phyloP scores from a whole-genome alignment of 306 rosid genomes.

The Hippophae gyantsensis region DNA sequence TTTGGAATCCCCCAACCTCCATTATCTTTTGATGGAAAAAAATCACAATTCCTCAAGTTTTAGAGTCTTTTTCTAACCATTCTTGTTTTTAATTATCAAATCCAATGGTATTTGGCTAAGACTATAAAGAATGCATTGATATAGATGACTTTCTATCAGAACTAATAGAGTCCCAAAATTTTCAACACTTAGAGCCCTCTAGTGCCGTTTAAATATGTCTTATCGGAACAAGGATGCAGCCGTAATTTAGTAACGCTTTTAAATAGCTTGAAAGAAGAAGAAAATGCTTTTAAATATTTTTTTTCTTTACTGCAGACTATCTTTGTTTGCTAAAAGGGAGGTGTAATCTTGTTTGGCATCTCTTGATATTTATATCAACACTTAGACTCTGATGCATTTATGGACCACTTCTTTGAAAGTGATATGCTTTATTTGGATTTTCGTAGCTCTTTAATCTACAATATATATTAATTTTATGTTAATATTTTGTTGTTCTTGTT shows the following conservation, averaged over 20 bases:
- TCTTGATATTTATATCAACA: too few species aligned
- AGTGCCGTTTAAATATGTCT: neutral
- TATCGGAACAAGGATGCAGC: too few species aligned
- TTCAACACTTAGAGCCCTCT: neutral
- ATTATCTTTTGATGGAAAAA: too few species aligned
- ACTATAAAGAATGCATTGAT: neutral
- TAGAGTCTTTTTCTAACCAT: neutral
- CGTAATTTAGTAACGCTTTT: too few species aligned
- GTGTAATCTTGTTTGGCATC: too few species aligned
- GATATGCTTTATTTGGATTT: neutral
- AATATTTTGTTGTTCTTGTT: conserved; percentile 13
- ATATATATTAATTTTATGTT: neutral
- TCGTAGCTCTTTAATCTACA: neutral
- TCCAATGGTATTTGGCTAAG: neutral
- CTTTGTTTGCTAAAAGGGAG: too few species aligned
- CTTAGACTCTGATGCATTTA: too few species aligned
- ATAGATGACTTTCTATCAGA: neutral
- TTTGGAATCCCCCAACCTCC: too few species aligned
- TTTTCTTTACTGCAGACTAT: too few species aligned
- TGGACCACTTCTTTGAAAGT: neutral
- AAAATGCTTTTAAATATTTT: too few species aligned
- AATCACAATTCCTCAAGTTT: neutral
- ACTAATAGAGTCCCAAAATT: neutral
- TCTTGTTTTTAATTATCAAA: neutral
- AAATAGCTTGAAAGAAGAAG: too few species aligned